A percentile compares a stretch with the other conserved stretches of the same genome.
Evolutionary conservation across 2,329 filamentous ascomycete genomes (phyloP).

Genomic region (Calonectria henricotiae): DNA sequence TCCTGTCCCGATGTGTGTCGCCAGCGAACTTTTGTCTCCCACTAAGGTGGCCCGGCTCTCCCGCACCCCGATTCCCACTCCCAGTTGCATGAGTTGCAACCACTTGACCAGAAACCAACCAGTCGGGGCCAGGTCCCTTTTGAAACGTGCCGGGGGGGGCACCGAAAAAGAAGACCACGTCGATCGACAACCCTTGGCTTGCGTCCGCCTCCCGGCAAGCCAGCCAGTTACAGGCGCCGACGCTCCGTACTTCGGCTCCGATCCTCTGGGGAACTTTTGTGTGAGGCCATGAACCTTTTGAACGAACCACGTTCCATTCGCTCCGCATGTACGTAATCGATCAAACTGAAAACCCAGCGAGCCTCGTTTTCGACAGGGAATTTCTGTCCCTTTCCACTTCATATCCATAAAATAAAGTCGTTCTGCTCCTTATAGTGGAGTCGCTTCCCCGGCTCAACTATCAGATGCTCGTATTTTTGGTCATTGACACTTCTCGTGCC

Average conservation of each 20-base stretch:
- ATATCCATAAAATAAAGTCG: constrained; percentile 16
- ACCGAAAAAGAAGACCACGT: neutral
- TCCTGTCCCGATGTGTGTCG: constrained; percentile 36
- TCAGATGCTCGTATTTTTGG: constrained; percentile 3
- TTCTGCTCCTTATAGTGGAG: constrained; percentile 13
- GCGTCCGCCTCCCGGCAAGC: constrained; percentile 3
- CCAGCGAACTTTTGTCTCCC: constrained; percentile 38
- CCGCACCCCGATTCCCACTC: constrained; percentile 24
- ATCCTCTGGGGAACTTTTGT: constrained; percentile 34
- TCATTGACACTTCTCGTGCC: neutral
- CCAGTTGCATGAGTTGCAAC: constrained; percentile 26
- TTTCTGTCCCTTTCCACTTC: constrained; percentile 28
- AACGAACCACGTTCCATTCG: constrained; percentile 21
- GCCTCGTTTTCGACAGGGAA: constrained; percentile 29
- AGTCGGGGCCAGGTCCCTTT: constrained; percentile 7
- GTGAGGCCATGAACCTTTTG: constrained; percentile 22
- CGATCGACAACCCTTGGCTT: constrained; percentile 16
- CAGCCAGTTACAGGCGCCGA: constrained; percentile 27
- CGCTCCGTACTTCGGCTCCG: constrained; percentile 28
- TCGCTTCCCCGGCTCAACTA: constrained; percentile 11
- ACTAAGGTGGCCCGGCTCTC: constrained; percentile 23
- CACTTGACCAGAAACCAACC: constrained; percentile 24
- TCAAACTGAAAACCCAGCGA: constrained; percentile 22
- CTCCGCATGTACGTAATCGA: constrained; percentile 31
- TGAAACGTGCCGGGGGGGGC: constrained; percentile 14